Base-by-base conservation (phyloP, 495 filamentous ascomycete genomes). In the Aspergillus biplanus region DNA sequence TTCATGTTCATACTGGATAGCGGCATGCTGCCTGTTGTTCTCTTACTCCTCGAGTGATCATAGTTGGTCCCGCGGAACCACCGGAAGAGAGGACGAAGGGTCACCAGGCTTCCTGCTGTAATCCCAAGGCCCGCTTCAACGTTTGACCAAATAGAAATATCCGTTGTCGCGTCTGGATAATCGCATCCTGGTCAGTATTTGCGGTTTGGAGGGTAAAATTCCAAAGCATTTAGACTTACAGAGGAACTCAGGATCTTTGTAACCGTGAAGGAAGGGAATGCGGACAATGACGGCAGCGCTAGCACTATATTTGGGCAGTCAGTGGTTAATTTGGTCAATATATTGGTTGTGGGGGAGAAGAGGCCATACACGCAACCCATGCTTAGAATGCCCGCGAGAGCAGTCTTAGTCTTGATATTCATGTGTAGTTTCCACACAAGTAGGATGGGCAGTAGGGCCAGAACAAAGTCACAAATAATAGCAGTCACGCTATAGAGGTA, bases 81-180 rank as follows among this genome's bases (percentile, higher is more conserved):
- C 58, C 77, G 75, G 66, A 86, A 79, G 0, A 83, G 68, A 6
- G 80, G 80, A 15, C 77, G 77, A n/a, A 82, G 75, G 8, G 78
- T 80, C 7, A 79, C 77, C 4, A 83, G 75, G 49, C 77, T 80
- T 35, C 77, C 81, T 35, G 78, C 77, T 27, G 76, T 72, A 50
- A 83, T 81, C 31, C 79, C 81, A 1, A 82, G 69, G n/a, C 75
- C 71, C 15, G 72, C 74, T 62, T 83, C 80, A 63, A 82, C 70
- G 33, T 75, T 76, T 47, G 77, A 78, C 80, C 80, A 83, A 48
- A 83, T 78, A 7, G 74, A 80, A 50, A 81, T 79, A 11, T 76
- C 59, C 52, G 70, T 60, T 13, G 79, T 81, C 50, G 76, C 78
- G 49, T 79, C 78, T 80, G 31, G 11, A 33, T 11, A 34, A 44